Conservation (phyloP, 2,329 filamentous ascomycete genomes). For the Bipolaris bicolor region DNA sequence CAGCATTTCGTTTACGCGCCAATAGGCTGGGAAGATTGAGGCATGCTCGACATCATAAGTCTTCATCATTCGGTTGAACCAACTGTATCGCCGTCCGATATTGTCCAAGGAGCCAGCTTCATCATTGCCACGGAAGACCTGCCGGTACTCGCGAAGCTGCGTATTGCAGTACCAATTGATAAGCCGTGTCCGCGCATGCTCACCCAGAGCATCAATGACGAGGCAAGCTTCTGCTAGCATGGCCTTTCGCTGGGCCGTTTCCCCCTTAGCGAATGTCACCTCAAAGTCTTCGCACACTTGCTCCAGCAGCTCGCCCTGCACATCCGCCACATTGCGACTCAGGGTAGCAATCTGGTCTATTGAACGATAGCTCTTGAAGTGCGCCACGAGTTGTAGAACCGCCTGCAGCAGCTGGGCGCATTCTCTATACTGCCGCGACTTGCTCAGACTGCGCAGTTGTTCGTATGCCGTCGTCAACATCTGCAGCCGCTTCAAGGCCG, state of each 20-base stretch:
- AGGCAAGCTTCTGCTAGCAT: conserved; percentile 85
- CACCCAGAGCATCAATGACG: conserved; percentile 93
- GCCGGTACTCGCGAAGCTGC: conserved; percentile 90
- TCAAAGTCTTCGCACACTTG: conserved; percentile 99
- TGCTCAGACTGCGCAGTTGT: conserved; percentile 82
- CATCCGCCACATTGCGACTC: conserved; percentile 88
- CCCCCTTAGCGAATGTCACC: conserved; percentile 87
- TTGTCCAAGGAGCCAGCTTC: conserved; percentile 94
- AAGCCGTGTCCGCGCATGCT: conserved; percentile 79
- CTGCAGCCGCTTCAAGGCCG: conserved; percentile 91
- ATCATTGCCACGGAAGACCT: conserved; percentile 94
- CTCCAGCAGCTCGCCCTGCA: conserved; percentile 90
- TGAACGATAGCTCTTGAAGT: conserved; percentile 97
- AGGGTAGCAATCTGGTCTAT: conserved; percentile 97
- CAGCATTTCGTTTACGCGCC: conserved; percentile 89
- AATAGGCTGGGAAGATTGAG: conserved; percentile 81
- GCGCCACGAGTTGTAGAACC: conserved; percentile 95
- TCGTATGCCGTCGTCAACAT: conserved; percentile 99
- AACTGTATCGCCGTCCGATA: conserved; percentile 90
- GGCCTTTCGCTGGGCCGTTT: conserved; percentile 71
- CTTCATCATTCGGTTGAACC: conserved; percentile 96
- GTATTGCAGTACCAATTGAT: conserved; percentile 99
- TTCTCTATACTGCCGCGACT: conserved; percentile 89
- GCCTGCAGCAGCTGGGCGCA: conserved; percentile 93
- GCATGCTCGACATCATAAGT: conserved; percentile 94